Percentiles rank a stretch among this genome's conserved stretches.
phyloP scores from a whole-genome alignment of 257 asterid genomes.

The Striga asiatica region DNA sequence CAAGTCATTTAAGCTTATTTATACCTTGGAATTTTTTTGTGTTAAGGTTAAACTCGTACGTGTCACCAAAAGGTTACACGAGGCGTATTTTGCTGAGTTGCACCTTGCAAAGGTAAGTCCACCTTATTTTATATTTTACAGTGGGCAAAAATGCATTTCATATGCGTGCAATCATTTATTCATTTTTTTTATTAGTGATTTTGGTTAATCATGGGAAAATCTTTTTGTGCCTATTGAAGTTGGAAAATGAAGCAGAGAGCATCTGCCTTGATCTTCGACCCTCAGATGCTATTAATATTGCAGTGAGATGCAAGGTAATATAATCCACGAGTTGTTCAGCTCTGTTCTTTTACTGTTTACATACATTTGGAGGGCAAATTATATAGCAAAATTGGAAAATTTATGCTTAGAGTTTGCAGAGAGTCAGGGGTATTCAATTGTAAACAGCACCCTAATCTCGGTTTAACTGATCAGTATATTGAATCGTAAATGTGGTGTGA shows the following conservation, averaged over 20 bases:
- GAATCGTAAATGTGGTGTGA: no score
- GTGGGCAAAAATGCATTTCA: background rate
- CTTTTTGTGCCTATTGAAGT: constrained; percentile 32
- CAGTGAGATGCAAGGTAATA: constrained; percentile 92
- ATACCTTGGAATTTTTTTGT: constrained; percentile 6
- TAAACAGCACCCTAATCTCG: no score
- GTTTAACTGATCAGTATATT: no score
- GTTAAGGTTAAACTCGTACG: constrained; percentile 84
- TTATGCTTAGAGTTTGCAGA: no score
- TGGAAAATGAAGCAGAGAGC: constrained; percentile 58
- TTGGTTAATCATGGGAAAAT: no score
- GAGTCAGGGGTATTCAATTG: no score
- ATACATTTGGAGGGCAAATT: no score
- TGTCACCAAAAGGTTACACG: constrained; percentile 91
- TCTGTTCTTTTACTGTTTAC: no score
- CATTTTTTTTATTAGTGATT: background rate
- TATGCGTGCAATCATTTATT: background rate
- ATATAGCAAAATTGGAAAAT: no score
- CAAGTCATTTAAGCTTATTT: constrained; percentile 2
- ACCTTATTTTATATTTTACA: no score
- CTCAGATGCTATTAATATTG: constrained; percentile 95
- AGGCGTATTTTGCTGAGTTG: constrained; percentile 87
- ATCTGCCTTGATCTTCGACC: constrained; percentile 82
- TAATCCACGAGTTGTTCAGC: background rate
- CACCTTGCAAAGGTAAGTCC: constrained; percentile 59